A percentile compares a stretch with the other conserved stretches of the same genome.
Conservation (phyloP, 305 asterid species). For the Rubia tinctorum region DNA sequence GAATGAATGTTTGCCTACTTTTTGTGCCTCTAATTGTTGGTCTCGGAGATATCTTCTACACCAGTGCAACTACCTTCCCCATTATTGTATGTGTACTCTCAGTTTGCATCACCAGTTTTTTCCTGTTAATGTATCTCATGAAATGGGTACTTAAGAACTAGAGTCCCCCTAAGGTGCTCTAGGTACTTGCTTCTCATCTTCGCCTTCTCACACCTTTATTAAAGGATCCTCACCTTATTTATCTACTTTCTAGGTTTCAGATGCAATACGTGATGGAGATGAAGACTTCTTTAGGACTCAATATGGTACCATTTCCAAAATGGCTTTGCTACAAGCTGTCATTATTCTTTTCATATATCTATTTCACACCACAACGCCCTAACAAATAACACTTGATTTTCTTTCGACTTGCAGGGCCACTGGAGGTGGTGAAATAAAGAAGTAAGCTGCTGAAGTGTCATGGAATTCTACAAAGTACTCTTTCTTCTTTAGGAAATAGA, state of each 20-base stretch:
- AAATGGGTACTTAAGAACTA: conserved; percentile 99
- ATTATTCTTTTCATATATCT: conserved; percentile 78
- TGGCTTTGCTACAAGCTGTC: conserved; percentile 79
- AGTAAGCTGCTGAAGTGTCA: no score
- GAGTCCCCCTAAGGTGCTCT: conserved; percentile 98
- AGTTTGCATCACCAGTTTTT: conserved; percentile 82
- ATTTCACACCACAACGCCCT: conserved; percentile 85
- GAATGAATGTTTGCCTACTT: conserved; percentile 79
- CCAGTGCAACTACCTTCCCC: conserved; percentile 92
- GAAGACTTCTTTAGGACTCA: conserved; percentile 99
- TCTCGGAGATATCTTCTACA: conserved; percentile 74
- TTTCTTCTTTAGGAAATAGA: no score
- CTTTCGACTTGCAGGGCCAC: no score
- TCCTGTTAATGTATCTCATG: conserved; percentile 69
- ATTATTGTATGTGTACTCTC: conserved; percentile 85
- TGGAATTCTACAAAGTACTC: no score
- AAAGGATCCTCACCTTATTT: no score
- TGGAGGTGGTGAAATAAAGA: no score
- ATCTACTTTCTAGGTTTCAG: conserved; percentile 81
- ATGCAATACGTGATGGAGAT: conserved; percentile 99
- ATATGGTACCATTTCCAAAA: conserved; percentile 93
- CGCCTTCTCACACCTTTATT: no score
- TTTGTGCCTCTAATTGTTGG: conserved; percentile 69
- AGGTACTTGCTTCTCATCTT: conserved; percentile 53
- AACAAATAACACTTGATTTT: no score